Percentiles rank a stretch among this genome's conserved stretches.
These are phyloP conservation scores for Linaria vulgaris DNA, from an alignment of 257 asterid species.

Conservation along the genomic window DNA sequence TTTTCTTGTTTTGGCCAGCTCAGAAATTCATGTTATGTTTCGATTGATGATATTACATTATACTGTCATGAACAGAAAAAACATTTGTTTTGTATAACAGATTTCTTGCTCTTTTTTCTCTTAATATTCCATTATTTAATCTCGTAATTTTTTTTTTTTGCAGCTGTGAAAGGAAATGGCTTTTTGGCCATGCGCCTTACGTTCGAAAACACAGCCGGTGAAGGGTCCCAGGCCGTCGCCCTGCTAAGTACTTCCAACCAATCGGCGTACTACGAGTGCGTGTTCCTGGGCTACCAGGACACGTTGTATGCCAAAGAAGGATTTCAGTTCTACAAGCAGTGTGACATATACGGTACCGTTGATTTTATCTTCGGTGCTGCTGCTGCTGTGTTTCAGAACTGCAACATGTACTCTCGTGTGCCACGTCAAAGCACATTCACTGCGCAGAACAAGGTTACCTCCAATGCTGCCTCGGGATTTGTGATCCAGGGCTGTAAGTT, in stretches of 20 bases:
- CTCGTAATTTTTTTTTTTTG: too few relatives aligned
- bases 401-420: not conserved
- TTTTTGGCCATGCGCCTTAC: too few relatives aligned
- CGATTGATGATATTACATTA: too few relatives aligned
- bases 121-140: too few relatives aligned
- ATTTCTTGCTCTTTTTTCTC: too few relatives aligned
- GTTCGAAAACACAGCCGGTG: not conserved
- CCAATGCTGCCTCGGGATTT: not conserved
- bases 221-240: not conserved
- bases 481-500: not conserved
- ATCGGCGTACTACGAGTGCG: not conserved
- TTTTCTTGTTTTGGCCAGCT: too few relatives aligned
- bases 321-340: not conserved
- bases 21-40: slow-evolving; percentile 12
- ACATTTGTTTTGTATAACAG: too few relatives aligned
- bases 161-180: not conserved
- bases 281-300: not conserved
- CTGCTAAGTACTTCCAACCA: not conserved
- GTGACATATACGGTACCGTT: not conserved
- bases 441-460: not conserved
- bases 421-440: not conserved
- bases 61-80: too few relatives aligned
- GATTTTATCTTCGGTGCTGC: not conserved
- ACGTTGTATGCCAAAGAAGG: not conserved
- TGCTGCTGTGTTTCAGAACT: not conserved